Conservation (phyloP, 805 yeast species). For the Yueomyces sinensis region DNA sequence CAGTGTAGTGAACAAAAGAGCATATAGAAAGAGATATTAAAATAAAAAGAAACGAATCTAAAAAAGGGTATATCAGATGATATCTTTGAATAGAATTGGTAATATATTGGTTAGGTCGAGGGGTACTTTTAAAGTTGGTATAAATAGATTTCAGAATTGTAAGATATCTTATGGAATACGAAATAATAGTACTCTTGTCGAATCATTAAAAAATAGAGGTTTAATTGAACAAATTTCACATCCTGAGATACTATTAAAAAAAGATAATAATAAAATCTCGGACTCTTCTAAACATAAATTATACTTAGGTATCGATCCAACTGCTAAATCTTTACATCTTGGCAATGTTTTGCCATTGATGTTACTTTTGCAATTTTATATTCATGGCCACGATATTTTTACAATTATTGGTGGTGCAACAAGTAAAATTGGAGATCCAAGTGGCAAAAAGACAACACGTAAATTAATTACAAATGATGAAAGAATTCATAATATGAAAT, state of each 20-base stretch:
- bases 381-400: constrained; percentile 75
- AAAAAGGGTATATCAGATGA: too few relatives aligned
- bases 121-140: too few relatives aligned
- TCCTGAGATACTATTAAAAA: constrained; percentile 11
- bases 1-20: too few relatives aligned
- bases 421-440: constrained; percentile 92
- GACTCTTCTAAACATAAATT: constrained; percentile 35
- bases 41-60: too few relatives aligned
- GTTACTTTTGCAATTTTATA: constrained; percentile 68
- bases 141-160: too few relatives aligned
- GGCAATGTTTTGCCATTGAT: constrained; percentile 85
- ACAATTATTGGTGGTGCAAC: constrained; percentile 93
- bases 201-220: constrained; percentile 12
- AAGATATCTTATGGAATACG: too few relatives aligned
- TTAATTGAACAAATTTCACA: constrained; percentile 20
- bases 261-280: constrained; percentile 7
- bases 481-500: constrained; percentile 41
- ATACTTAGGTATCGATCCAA: constrained; percentile 95
- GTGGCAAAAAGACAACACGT: constrained; percentile 78
- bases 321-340: constrained; percentile 77
- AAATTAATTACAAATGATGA: constrained; percentile 37
- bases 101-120: too few relatives aligned
- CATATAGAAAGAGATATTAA: too few relatives aligned
- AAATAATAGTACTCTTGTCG: too few relatives aligned
- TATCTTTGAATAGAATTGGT: too few relatives aligned